These are phyloP conservation scores for Lipomyces mesembrius DNA, from an alignment of 805 yeast species.

Conservation along the genomic window DNA sequence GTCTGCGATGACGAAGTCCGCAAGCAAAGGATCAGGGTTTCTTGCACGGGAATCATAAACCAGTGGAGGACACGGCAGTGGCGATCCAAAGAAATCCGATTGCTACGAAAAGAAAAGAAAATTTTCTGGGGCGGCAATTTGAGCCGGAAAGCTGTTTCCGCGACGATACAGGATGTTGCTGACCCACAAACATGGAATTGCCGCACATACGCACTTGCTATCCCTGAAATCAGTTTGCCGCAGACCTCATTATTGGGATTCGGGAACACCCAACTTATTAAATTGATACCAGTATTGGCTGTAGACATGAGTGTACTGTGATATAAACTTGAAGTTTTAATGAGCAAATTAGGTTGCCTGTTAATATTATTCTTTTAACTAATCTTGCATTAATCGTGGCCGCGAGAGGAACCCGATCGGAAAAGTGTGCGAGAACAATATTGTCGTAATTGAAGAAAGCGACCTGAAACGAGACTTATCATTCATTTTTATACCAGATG, in stretches of 20 bases:
- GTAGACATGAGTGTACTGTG: not conserved
- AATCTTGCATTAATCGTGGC: too few species aligned
- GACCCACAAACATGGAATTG: not conserved
- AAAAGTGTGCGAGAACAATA: not conserved
- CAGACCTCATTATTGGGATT: not conserved
- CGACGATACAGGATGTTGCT: not conserved
- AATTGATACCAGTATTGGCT: not conserved
- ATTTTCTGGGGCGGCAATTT: not conserved
- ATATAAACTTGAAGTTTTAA: too few species aligned
- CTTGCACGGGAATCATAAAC: not conserved
- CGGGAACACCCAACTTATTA: not conserved
- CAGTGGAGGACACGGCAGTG: too few species aligned
- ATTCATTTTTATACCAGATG: too few species aligned
- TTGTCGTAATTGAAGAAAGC: too few species aligned
- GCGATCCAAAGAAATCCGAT: too few species aligned
- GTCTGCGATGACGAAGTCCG: not conserved
- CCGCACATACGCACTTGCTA: not conserved
- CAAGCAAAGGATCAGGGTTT: not conserved
- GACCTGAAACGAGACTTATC: too few species aligned
- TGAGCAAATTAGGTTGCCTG: not conserved
- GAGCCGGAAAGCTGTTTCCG: not conserved
- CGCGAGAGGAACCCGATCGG: not conserved
- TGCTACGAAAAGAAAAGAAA: too few species aligned
- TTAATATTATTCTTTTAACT: too few species aligned
- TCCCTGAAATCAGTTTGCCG: not conserved